Evolutionary conservation across 352 stramenopile species (phyloP).

Genomic region (Pseudoperonospora humuli): DNA sequence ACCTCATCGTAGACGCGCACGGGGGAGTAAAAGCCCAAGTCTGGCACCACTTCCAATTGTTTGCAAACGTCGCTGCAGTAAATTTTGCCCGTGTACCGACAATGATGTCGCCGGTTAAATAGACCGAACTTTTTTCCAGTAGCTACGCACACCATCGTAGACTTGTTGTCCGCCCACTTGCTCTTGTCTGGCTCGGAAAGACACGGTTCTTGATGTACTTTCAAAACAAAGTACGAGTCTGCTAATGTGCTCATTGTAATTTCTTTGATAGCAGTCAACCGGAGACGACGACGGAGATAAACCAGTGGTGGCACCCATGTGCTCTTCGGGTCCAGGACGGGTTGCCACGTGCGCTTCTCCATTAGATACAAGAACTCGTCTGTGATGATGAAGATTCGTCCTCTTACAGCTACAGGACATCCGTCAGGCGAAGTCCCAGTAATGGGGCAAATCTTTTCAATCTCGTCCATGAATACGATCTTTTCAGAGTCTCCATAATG

Average conservation of each 20-base stretch:
- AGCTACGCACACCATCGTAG: conserved; percentile 74
- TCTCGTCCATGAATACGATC: conserved; percentile 70
- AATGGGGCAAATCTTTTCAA: conserved; percentile 51
- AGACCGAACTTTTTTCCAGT: conserved; percentile 85
- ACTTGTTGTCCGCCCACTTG: conserved; percentile 83
- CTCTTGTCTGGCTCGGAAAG: conserved; percentile 60
- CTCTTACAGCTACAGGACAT: conserved; percentile 29
- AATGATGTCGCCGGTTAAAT: conserved; percentile 85
- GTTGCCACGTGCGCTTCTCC: conserved; percentile 59
- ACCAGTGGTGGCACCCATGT: conserved; percentile 52
- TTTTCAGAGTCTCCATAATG: conserved; percentile 77
- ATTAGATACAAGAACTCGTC: conserved; percentile 72
- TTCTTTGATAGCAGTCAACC: conserved; percentile 55
- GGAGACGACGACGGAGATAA: conserved; percentile 59
- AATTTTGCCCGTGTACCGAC: conserved; percentile 78
- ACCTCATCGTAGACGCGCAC: conserved; percentile 72
- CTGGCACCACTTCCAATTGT: conserved; percentile 67
- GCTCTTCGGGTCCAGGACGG: conserved; percentile 46
- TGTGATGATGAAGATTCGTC: conserved; percentile 60
- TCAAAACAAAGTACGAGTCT: conserved; percentile 74
- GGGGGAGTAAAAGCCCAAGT: conserved; percentile 72
- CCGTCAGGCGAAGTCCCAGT: conserved; percentile 17
- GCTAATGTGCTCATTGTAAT: conserved; percentile 76
- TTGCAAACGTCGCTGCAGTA: conserved; percentile 82
- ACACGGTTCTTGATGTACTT: conserved; percentile 46